Percentiles rank a stretch among this genome's conserved stretches.
phyloP scores from a whole-genome alignment of 495 filamentous ascomycete species.

The Xeromyces bisporus region DNA sequence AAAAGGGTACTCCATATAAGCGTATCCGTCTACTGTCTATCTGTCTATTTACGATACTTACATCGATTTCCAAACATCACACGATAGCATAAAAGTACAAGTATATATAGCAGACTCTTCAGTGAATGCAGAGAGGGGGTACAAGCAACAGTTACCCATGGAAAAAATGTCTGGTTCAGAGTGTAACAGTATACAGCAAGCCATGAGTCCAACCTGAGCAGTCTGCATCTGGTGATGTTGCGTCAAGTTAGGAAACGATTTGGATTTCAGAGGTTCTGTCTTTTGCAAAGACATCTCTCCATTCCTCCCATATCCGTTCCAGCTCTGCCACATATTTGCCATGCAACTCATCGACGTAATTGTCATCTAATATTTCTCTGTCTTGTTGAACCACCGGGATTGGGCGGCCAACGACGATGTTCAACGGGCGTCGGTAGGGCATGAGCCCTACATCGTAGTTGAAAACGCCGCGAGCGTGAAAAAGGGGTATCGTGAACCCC shows the following conservation, averaged over 20 bases:
- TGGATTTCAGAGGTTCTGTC: conserved; percentile 57
- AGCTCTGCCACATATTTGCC: conserved; percentile 62
- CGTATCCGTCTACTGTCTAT: no score
- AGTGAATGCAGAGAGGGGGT: no score
- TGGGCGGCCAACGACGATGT: conserved; percentile 73
- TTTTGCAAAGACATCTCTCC: conserved; percentile 70
- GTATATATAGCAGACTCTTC: no score
- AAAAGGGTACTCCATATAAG: no score
- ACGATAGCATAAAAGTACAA: no score
- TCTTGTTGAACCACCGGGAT: conserved; percentile 48
- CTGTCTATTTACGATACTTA: no score
- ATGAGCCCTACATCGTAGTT: conserved; percentile 95
- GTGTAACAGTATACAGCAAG: no score
- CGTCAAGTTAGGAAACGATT: conserved; percentile 51
- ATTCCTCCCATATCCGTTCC: conserved; percentile 65
- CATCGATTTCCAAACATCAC: no score
- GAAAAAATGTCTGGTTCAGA: no score
- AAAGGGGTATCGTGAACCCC: conserved; percentile 85
- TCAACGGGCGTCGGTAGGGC: conserved; percentile 76
- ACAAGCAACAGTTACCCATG: no score
- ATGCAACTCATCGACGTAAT: conserved; percentile 70
- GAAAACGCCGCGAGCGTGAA: conserved; percentile 84
- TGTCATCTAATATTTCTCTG: conserved; percentile 39
- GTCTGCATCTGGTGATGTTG: no score
- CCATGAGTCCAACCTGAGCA: no score